Evolutionary conservation across 768 basidiomycete species (phyloP), one percentile per base, ranked within the genome.

Genomic region (Lactarius hatsudake): DNA sequence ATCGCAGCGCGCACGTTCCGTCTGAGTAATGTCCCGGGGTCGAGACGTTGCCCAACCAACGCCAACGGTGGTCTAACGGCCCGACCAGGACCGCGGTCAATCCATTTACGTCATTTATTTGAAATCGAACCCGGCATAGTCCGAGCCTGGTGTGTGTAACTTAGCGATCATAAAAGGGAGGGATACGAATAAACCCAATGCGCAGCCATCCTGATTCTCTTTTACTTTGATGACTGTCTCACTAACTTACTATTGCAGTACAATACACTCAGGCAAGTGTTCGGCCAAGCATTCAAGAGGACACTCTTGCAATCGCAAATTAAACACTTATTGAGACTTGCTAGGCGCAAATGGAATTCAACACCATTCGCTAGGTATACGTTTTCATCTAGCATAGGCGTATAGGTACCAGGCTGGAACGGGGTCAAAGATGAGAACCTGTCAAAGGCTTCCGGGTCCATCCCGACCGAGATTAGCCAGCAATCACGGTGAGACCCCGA

Each of bases 1-100:
- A 93, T 93, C 62, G 58, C 59, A 61, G 17, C 30, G 34, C 45
- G 18, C 12, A 30, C 53, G 61, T 43, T 43, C 42, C 28, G 42
- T 18, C 42, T 32, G 45, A 48, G 36, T 38, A 38, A 12, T 12
- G 36, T 1, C 34, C 8, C 34, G 34, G 10, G 12, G 45, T n/a
- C 12, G 18, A 23, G 10, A n/a, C n/a, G 48, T 51, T 23, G n/a
- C n/a, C 4, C 6, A 10, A 10, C n/a, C 6, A 10, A 10, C n/a
- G n/a, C 45, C 45, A 23, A 51, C n/a, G 23, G 54, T 30, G 6
- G 42, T 51, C 48, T 51, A 23, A 23, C 48, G 48, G 48, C 48
- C 48, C 48, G 45, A 9, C 43, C 20, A 12, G 45, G 3, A 4
- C 45, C 45, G 43, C 8, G 9, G 20, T 45, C 20, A 45, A 45